Evolutionary conservation across 176 grass and related monocot species (phyloP).

Genomic region (Saccharum spontaneum): DNA sequence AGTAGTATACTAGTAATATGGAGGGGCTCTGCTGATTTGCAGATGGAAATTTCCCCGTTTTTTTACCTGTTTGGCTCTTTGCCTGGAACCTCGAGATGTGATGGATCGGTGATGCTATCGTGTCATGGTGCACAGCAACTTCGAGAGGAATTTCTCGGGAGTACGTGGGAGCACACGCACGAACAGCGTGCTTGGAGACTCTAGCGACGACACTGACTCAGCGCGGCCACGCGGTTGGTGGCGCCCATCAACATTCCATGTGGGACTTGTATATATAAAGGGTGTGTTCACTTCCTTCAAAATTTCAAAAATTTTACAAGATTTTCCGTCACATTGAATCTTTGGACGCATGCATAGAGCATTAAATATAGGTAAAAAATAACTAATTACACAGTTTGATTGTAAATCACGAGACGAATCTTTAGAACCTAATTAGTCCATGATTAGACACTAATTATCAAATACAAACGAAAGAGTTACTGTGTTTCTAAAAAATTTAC

Average conservation of each 20-base stretch:
- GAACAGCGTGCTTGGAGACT: conserved; percentile 14
- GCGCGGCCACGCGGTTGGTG: conserved; percentile 29
- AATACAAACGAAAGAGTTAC: too few relatives aligned
- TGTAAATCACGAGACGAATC: too few relatives aligned
- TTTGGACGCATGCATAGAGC: too few relatives aligned
- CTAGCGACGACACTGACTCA: conserved; percentile 27
- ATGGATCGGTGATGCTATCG: conserved; percentile 7
- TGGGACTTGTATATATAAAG: neutral
- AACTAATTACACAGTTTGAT: too few relatives aligned
- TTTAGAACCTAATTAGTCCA: too few relatives aligned
- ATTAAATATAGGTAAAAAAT: too few relatives aligned
- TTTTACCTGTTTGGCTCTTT: neutral
- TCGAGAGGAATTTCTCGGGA: conserved; percentile 40
- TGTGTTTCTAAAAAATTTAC: too few relatives aligned
- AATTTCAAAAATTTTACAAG: too few relatives aligned
- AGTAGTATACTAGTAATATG: neutral
- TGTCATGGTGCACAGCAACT: neutral
- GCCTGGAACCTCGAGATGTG: neutral
- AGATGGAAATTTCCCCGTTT: neutral
- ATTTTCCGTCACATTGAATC: too few relatives aligned
- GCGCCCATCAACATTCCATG: conserved; percentile 32
- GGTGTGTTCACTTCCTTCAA: too few relatives aligned
- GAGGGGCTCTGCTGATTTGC: neutral
- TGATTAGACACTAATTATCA: too few relatives aligned
- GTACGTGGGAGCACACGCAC: conserved; percentile 26